phyloP scores from a whole-genome alignment of 345 rosid genomes.

The Euphorbia lathyris region DNA sequence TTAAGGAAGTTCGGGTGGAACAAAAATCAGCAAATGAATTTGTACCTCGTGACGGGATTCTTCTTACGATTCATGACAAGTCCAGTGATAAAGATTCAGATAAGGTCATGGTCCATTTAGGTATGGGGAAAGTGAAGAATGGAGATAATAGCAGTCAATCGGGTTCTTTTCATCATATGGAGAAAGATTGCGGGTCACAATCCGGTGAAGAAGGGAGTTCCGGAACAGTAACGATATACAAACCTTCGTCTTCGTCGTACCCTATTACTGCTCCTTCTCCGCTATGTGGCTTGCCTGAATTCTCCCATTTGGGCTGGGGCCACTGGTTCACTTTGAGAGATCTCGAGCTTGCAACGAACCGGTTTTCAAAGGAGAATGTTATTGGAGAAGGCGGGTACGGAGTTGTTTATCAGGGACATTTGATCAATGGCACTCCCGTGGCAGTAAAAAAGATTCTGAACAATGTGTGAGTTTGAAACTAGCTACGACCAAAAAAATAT shows the following conservation, averaged over 20 bases:
- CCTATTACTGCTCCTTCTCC: conserved; percentile 72
- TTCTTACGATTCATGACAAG: conserved; percentile 68
- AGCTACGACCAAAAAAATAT: not conserved
- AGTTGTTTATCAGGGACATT: conserved; percentile 60
- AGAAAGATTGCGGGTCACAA: conserved; percentile 61
- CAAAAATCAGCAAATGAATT: conserved; percentile 61
- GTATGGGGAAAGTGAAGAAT: conserved; percentile 59
- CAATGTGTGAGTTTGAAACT: conserved; percentile 51
- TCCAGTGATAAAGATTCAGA: conserved; percentile 67
- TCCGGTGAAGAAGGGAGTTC: conserved; percentile 78
- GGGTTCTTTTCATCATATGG: conserved; percentile 52
- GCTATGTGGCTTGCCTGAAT: conserved; percentile 63
- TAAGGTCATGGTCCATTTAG: conserved; percentile 76
- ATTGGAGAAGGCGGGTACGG: conserved; percentile 88
- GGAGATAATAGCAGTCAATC: conserved; percentile 55
- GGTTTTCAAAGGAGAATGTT: conserved; percentile 68
- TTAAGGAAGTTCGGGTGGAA: conserved; percentile 87
- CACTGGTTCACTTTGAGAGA: conserved; percentile 87
- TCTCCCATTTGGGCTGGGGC: conserved; percentile 85
- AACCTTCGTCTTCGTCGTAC: conserved; percentile 71
- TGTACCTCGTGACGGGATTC: conserved; percentile 64
- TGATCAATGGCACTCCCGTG: conserved; percentile 69
- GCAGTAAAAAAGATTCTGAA: conserved; percentile 77
- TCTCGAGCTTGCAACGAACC: conserved; percentile 69
- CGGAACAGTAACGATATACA: conserved; percentile 38